Evolutionary conservation across 306 rosid species (phyloP), one percentile per base, ranked within the genome.

Genomic region (Astragalus glycyphyllos): DNA sequence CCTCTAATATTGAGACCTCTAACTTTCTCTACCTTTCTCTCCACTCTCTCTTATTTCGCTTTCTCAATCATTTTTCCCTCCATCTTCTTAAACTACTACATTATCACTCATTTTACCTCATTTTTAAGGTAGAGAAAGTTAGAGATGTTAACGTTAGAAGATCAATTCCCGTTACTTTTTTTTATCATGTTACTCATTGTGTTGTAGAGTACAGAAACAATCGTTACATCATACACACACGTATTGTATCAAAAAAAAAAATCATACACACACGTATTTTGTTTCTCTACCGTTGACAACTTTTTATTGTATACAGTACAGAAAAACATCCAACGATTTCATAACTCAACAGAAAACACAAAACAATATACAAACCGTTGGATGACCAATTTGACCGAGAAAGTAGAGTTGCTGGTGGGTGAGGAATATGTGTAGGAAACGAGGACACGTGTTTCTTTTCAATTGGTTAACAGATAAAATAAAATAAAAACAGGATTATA

Each of bases 301-400:
- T 53, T 41, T 40, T 50, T 62, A 15, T 9, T 65, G 26, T 12
- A 13, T 3, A 49, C 31, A 2, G 13, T 12, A 16, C 31, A 50
- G 0, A 58, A 59, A 8, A 59, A 8, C 47, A 59, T 40, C 20
- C 42, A 53, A 71, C 68, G 3, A 20, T 55, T 15, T 26, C 77
- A 13, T 72, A 7, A 4, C 58, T 32, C 15, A 31, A 31, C 3
- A 10, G 55, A 42, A 77, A 71, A 65, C 37, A 11, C 48, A 53
- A 26, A 26, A 26, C 31, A 26, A 26, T 20, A 23, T 23, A 26
- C 31, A 2, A 3, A 53, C 76, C 35, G 31, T 45, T 37, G 40
- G 67, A 69, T 62, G 41, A 35, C 26, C 54, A 77, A 55, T 4
- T 23, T 54, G 83, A 77, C 77, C 65, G 2, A 37, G 5, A 37